Conservation (phyloP, 306 rosid genomes). For the Adenanthera pavonina region DNA sequence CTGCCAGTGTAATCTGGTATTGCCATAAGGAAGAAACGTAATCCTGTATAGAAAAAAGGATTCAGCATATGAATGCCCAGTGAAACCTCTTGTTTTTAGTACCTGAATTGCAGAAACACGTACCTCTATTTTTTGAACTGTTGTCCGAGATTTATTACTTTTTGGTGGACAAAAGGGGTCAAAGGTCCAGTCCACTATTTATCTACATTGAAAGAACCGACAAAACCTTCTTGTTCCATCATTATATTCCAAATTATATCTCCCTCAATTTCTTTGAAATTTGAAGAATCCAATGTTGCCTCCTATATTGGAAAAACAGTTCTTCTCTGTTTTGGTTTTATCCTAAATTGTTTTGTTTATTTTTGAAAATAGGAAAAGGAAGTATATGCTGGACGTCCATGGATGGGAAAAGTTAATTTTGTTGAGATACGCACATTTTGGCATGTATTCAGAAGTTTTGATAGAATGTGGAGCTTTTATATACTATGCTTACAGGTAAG, state of each 20-base stretch:
- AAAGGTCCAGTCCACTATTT: background rate
- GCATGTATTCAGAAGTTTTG: constrained; percentile 95
- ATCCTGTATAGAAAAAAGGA: background rate
- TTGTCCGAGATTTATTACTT: background rate
- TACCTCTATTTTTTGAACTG: constrained; percentile 9
- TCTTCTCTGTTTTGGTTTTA: constrained; percentile 1
- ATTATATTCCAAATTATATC: constrained; percentile 7
- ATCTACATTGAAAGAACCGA: constrained; percentile 12
- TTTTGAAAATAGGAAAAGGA: constrained; percentile 57
- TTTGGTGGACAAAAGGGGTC: background rate
- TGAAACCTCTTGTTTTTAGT: constrained; percentile 14
- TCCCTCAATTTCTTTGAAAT: constrained; percentile 15
- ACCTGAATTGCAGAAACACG: background rate
- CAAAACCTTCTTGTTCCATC: constrained; percentile 5
- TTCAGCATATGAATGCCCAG: background rate
- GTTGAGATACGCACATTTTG: constrained; percentile 94
- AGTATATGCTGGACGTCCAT: too few species aligned
- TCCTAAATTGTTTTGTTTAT: constrained; percentile 32
- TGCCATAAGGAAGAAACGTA: constrained; percentile 19
- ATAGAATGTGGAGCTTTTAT: constrained; percentile 96
- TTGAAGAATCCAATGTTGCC: constrained; percentile 27
- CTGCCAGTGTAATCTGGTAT: background rate
- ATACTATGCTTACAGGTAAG: constrained; percentile 87
- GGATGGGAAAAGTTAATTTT: constrained; percentile 88
- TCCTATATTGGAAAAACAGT: constrained; percentile 5